Base-by-base conservation (phyloP, 2,329 filamentous ascomycete species). In the Hymenoscyphus salicellus region DNA sequence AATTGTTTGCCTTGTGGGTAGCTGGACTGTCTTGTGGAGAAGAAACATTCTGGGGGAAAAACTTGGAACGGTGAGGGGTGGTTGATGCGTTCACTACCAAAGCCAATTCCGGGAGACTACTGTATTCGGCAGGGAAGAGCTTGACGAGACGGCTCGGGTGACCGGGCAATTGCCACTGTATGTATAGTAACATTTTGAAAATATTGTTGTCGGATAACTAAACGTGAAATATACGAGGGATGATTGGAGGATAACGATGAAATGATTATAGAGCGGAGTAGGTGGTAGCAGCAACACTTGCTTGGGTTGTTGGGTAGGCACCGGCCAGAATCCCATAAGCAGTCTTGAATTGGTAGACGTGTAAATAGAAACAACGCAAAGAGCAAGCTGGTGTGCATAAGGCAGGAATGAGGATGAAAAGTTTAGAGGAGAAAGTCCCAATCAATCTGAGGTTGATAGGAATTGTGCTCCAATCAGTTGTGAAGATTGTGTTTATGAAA, bases 1-100 rank as follows among this genome's bases (percentile, higher is more conserved):
- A 23, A 52, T 52, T 52, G 46, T 52, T 52, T 20, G 43, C 20
- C 20, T 10, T 23, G 60, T 33, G 28, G 62, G 62, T 56, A 30
- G 60, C 56, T n/a, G 41, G 36, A 38, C 36, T 26, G 20, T 26
- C 46, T 52, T 52, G 8, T 52, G 46, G 46, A 23, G 46, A 52
- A 52, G 20, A 26, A 52, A 52, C 46, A 52, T 52, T 52, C 36
- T 38, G 10, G 10, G 10, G 23, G 20, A 52, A 52, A 52, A 23
- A 26, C 3, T 26, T 52, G 20, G 41, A 11, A 52, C 8, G 14
- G 20, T 52, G 46, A 23, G 20, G 43, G 43, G 20, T 52, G 20
- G 46, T 26, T 52, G 20, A 23, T 20, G 11, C 46, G 20, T 52
- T 23, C 23, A 52, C 46, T 52, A 52, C 26, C 11, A 23, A 52